Evolutionary conservation across 495 filamentous ascomycete species (phyloP), one percentile per base, ranked within the genome.

Genomic region (Achaetomiella virescens): DNA sequence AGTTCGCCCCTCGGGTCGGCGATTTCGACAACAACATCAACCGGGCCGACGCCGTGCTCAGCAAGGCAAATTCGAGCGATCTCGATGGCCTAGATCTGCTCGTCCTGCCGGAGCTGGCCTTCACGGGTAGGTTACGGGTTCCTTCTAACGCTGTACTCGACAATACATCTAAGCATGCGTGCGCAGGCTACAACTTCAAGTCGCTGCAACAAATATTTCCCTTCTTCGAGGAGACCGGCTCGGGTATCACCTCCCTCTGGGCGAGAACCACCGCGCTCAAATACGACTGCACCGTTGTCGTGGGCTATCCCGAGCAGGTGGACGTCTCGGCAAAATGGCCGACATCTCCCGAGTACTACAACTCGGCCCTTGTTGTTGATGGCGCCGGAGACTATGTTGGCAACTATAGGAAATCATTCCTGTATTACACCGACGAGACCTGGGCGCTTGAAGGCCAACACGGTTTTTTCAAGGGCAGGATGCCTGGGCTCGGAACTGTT

Each of bases 341-440:
- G 0, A 61, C 74, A 10, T 81, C 70, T 47, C 75, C 75, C 12
- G 78, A 77, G 55, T 78, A 84, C 56, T 96, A 95, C 72, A 98
- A 96, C 72, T 88, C 89, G 21, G 83, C 86, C 22, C 79, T 97
- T 42, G 77, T 90, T 18, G 84, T 96, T 25, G 83, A 84, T 55
- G 76, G 82, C 11, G 70, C 78, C 2, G 92, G 93, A 15, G 75
- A 85, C 35, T 80, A 87, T 0, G 71, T 96, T 36, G 79, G 76
- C 38, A 88, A 96, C 71, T 96, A 97, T 70, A 83, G 93, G 56
- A 98, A 98, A 69, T 78, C 75, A 17, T 90, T 91, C 59, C 78
- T 98, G 55, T 97, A 90, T 68, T 86, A 87, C 69, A 91, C 90
- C 1, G 66, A 69, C 31, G 66, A 65, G 49, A 66, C 60, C 0